Evolutionary conservation across 441 rosid genomes (phyloP).

Genomic region (Jatropha multifida): DNA sequence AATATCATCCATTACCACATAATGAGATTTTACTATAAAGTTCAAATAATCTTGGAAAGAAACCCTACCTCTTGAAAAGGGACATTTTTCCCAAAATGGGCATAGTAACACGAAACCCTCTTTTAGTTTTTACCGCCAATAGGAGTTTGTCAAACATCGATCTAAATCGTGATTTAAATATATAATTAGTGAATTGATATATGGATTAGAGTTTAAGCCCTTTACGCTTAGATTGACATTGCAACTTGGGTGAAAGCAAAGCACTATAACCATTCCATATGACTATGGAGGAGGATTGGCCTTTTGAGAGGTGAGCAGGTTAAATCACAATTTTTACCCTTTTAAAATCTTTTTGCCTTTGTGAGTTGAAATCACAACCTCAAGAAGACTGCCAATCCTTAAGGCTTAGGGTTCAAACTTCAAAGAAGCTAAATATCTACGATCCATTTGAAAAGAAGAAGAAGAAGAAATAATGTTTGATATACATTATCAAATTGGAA

Average conservation of each 20-base stretch:
- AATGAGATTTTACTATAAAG: conserved; percentile 1
- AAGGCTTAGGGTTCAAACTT: not conserved
- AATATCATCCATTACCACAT: not conserved
- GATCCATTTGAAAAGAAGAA: not conserved
- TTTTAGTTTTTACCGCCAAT: not conserved
- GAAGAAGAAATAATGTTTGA: no score
- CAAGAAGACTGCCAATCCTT: conserved; percentile 1
- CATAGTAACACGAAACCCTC: not conserved
- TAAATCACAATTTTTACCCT: not conserved
- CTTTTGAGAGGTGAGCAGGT: not conserved
- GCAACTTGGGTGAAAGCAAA: conserved; percentile 16
- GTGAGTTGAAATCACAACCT: conserved; percentile 21
- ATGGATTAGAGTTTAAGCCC: conserved; percentile 13
- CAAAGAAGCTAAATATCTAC: not conserved
- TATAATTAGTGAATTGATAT: not conserved
- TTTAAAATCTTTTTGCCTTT: not conserved
- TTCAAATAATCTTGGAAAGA: conserved; percentile 14
- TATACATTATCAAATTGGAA: no score
- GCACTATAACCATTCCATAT: not conserved
- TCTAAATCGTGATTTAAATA: conserved; percentile 3
- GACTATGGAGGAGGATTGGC: not conserved
- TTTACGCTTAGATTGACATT: conserved; percentile 10
- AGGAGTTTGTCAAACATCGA: not conserved
- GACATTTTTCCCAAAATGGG: conserved; percentile 6
- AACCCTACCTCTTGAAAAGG: conserved; percentile 10